phyloP scores from a whole-genome alignment of 768 basidiomycete species.

The Hygrocybe coccinea region DNA sequence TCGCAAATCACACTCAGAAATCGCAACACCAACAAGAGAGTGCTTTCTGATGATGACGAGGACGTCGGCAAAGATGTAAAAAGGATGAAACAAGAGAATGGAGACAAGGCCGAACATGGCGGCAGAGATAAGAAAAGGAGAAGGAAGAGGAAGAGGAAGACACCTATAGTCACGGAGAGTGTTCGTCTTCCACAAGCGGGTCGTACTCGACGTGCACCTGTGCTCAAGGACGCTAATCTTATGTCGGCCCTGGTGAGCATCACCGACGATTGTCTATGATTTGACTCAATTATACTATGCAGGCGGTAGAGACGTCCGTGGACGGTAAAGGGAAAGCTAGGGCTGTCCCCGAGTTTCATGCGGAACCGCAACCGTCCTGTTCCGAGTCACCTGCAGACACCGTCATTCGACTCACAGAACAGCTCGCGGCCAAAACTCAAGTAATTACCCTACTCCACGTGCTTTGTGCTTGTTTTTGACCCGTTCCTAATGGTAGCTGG shows the following conservation, averaged over 20 bases:
- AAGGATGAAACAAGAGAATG: conserved; percentile 27
- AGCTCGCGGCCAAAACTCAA: conserved; percentile 37
- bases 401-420: conserved; percentile 35
- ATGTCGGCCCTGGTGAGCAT: no score
- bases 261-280: no score
- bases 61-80: conserved; percentile 25
- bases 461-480: not conserved
- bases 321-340: not conserved
- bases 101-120: conserved; percentile 17
- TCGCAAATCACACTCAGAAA: conserved; percentile 15
- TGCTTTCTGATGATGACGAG: conserved; percentile 22
- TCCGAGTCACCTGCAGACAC: not conserved
- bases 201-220: not conserved
- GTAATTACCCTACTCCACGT: conserved; percentile 31
- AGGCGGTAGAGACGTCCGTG: not conserved
- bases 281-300: not conserved
- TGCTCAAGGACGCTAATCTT: not conserved
- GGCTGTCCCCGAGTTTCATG: not conserved
- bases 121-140: conserved; percentile 37
- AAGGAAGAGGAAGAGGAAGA: conserved; percentile 32
- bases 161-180: conserved; percentile 25
- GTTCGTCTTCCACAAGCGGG: not conserved
- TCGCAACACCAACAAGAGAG: conserved; percentile 32
- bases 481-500: conserved; percentile 12
- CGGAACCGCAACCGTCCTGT: not conserved